A percentile compares a stretch with the other conserved stretches of the same genome.
phyloP scores from a whole-genome alignment of 345 rosid species.

The Moricandia moricandioides region DNA sequence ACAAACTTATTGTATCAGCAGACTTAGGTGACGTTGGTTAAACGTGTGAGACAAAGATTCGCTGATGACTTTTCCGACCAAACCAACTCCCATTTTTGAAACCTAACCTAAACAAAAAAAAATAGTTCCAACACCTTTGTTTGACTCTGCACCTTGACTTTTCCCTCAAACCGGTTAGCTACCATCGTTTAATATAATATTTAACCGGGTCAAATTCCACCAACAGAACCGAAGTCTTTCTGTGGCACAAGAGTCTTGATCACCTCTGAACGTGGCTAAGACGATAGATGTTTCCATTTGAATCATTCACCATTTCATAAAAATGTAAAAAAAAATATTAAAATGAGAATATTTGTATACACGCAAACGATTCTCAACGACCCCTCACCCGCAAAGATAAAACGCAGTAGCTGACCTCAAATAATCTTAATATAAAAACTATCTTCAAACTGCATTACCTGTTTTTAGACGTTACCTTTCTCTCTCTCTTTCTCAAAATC shows the following conservation, averaged over 20 bases:
- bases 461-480: conserved; percentile 28
- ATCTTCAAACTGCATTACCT: conserved; percentile 31
- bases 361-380: conserved; percentile 14
- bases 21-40: neutral
- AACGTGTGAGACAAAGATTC: conserved; percentile 19
- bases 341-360: neutral
- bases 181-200: neutral
- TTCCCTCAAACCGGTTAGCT: neutral
- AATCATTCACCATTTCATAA: neutral
- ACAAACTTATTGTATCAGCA: neutral
- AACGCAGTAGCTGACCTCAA: conserved; percentile 28
- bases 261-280: conserved; percentile 5
- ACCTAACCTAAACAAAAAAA: neutral
- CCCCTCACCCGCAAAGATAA: conserved; percentile 36
- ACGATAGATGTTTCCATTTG: conserved; percentile 20
- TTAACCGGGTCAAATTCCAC: conserved; percentile 6
- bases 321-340: neutral
- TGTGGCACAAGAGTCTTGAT: conserved; percentile 17
- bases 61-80: conserved; percentile 27
- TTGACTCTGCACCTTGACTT: conserved; percentile 8
- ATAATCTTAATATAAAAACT: neutral
- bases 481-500: conserved; percentile 35
- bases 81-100: neutral
- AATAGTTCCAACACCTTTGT: conserved; percentile 20
- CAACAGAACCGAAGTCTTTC: conserved; percentile 9